Conservation (phyloP, 495 filamentous ascomycete species). For the Mycothermus thermophilus region DNA sequence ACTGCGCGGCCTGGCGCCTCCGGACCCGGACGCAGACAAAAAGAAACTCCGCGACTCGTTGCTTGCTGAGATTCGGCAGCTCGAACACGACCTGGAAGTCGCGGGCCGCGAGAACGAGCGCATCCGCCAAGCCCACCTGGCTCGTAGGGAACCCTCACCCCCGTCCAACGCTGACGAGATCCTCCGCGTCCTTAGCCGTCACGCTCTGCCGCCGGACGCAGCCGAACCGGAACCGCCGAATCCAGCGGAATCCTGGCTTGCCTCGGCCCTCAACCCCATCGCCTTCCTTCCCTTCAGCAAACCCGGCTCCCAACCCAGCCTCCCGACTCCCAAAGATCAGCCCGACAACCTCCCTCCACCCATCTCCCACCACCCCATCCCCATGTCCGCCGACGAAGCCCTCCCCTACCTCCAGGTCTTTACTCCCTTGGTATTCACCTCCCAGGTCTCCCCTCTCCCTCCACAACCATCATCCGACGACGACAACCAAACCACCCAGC, state of each 20-base stretch:
- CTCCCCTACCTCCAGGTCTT: constrained; percentile 45
- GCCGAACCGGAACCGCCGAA: constrained; percentile 8
- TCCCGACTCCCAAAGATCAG: constrained; percentile 1
- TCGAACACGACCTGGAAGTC: constrained; percentile 24
- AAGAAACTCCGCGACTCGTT: constrained; percentile 26
- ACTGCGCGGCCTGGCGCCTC: constrained; percentile 22
- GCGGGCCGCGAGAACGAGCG: constrained; percentile 28
- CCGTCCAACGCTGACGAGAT: constrained; percentile 20
- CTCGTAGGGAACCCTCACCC: constrained; percentile 6
- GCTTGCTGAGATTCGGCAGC: constrained; percentile 21
- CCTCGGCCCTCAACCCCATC: constrained; percentile 30
- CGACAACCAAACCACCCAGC: neutral
- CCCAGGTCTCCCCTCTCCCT: constrained; percentile 29
- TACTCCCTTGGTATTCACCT: constrained; percentile 38
- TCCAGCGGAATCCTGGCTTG: constrained; percentile 21
- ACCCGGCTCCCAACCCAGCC: constrained; percentile 7
- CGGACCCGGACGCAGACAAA: constrained; percentile 26
- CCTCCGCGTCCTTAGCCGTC: constrained; percentile 24
- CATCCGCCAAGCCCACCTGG: constrained; percentile 18
- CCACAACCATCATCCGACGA: neutral
- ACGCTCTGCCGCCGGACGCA: constrained; percentile 22
- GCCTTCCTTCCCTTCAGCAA: constrained; percentile 38
- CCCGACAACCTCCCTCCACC: constrained; percentile 9
- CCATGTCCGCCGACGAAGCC: constrained; percentile 36
- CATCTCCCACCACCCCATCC: constrained; percentile 39